Evolutionary conservation across 768 basidiomycete species (phyloP).

Genomic region (Amanita brunnescens): DNA sequence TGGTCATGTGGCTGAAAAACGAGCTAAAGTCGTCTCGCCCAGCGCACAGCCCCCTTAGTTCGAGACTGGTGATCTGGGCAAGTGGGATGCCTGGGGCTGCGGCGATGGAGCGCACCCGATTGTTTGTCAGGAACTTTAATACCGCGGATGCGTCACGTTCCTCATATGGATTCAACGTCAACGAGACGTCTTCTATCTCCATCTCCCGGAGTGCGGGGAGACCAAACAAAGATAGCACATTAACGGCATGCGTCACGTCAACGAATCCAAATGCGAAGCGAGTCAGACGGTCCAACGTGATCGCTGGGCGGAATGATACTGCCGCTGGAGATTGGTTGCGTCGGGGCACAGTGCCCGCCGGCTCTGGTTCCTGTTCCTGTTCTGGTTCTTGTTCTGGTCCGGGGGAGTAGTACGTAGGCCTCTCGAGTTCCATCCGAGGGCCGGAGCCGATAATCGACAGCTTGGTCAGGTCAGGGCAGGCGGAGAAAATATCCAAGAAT

Average conservation of each 20-base stretch:
- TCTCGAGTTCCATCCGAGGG: too few relatives aligned
- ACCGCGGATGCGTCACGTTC: conserved; percentile 4
- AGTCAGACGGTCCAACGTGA: conserved; percentile 16
- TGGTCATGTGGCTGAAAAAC: background rate
- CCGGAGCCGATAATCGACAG: conserved; percentile 50
- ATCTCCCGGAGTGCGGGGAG: conserved; percentile 30
- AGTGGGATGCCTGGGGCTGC: background rate
- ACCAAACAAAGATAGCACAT: conserved; percentile 28
- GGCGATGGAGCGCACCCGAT: background rate
- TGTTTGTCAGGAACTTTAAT: conserved; percentile 1
- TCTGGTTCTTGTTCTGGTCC: too few relatives aligned
- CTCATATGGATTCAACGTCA: conserved; percentile 9
- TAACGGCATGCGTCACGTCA: conserved; percentile 28
- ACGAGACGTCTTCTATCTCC: conserved; percentile 38
- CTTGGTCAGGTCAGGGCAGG: conserved; percentile 31
- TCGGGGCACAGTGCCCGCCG: too few relatives aligned
- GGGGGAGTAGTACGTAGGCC: too few relatives aligned
- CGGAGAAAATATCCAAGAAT: conserved; percentile 33
- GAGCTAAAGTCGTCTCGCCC: background rate
- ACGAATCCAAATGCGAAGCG: conserved; percentile 35
- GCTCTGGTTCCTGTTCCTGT: too few relatives aligned
- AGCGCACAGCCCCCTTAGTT: conserved; percentile 6
- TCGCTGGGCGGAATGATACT: background rate
- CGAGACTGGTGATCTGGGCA: background rate
- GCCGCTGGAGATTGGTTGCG: background rate